phyloP scores from a whole-genome alignment of 768 basidiomycete species.

The Tylopilus balloui region DNA sequence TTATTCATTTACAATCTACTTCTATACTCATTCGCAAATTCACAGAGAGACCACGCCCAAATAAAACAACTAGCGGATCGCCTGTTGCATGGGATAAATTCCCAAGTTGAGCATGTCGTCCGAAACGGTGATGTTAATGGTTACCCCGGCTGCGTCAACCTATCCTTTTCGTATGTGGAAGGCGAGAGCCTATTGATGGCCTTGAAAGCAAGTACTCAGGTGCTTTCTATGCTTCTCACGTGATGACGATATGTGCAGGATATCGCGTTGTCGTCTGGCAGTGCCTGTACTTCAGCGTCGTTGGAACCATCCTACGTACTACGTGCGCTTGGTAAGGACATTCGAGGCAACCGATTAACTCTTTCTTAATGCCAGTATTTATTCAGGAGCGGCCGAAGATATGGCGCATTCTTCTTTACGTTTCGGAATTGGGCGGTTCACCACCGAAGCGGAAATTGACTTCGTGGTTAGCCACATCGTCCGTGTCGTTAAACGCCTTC shows the following conservation, averaged over 20 bases:
- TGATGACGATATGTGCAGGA: slow-evolving; percentile 47
- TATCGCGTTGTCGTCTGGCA: slow-evolving; percentile 95
- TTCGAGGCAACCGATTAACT: neutral
- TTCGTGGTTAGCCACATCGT: slow-evolving; percentile 88
- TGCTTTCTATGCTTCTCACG: slow-evolving; percentile 2
- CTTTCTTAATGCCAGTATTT: neutral
- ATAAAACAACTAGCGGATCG: slow-evolving; percentile 74
- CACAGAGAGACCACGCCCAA: slow-evolving; percentile 74
- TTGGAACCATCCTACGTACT: slow-evolving; percentile 98
- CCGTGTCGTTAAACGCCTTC: slow-evolving; percentile 76
- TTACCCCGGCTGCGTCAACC: slow-evolving; percentile 94
- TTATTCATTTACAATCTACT: neutral
- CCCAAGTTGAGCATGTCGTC: slow-evolving; percentile 83
- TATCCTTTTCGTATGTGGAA: slow-evolving; percentile 95
- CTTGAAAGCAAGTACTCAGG: slow-evolving; percentile 61
- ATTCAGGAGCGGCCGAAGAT: slow-evolving; percentile 86
- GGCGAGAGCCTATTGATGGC: slow-evolving; percentile 98
- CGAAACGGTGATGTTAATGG: slow-evolving; percentile 91
- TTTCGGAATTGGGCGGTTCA: slow-evolving; percentile 97
- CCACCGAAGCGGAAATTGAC: slow-evolving; percentile 95
- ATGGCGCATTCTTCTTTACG: slow-evolving; percentile 98
- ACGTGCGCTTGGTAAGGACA: slow-evolving; percentile 73
- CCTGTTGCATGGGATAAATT: slow-evolving; percentile 75
- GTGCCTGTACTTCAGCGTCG: slow-evolving; percentile 97
- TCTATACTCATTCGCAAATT: slow-evolving; percentile 5